Conservation (phyloP, 495 filamentous ascomycete species). For the Penicillium pancosmium region DNA sequence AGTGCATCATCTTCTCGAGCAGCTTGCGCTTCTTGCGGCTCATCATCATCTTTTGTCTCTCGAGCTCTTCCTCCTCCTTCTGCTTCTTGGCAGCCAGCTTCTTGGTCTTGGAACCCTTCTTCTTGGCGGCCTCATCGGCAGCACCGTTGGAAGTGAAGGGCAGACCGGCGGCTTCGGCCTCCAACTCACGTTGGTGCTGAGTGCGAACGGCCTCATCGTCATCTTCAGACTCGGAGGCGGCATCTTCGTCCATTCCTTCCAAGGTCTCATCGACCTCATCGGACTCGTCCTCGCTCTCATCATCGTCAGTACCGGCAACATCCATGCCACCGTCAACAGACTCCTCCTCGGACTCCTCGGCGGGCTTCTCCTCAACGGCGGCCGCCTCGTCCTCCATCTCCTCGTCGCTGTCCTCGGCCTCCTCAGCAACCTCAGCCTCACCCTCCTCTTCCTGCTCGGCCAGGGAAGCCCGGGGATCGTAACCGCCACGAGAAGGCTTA, state of each 20-base stretch:
- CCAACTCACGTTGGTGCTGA: conserved; percentile 83
- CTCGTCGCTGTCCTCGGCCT: conserved; percentile 51
- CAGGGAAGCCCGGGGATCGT: conserved; percentile 83
- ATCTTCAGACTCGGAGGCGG: conserved; percentile 51
- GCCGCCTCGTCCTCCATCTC: conserved; percentile 49
- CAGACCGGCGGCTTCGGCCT: conserved; percentile 77
- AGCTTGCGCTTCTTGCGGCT: conserved; percentile 88
- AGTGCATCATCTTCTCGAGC: conserved; percentile 89
- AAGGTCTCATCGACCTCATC: conserved; percentile 40
- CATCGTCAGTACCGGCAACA: conserved; percentile 54
- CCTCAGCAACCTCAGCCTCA: conserved; percentile 73
- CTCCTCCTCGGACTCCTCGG: conserved; percentile 36
- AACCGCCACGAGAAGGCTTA: conserved; percentile 77
- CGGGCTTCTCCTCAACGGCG: conserved; percentile 25
- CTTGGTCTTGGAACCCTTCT: conserved; percentile 66
- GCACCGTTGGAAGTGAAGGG: conserved; percentile 45
- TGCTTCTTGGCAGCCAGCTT: conserved; percentile 67
- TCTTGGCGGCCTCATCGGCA: conserved; percentile 47
- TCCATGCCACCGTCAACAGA: conserved; percentile 61
- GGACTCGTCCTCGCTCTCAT: conserved; percentile 49
- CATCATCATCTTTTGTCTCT: conserved; percentile 91
- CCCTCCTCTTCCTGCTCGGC: conserved; percentile 77
- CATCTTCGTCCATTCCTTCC: conserved; percentile 45
- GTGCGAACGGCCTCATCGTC: conserved; percentile 54
- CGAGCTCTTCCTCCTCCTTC: conserved; percentile 80